Percentiles rank a stretch among this genome's conserved stretches.
Evolutionary conservation across 352 stramenopile species (phyloP).

Genomic region (Phytopythium cucurbitacearum): DNA sequence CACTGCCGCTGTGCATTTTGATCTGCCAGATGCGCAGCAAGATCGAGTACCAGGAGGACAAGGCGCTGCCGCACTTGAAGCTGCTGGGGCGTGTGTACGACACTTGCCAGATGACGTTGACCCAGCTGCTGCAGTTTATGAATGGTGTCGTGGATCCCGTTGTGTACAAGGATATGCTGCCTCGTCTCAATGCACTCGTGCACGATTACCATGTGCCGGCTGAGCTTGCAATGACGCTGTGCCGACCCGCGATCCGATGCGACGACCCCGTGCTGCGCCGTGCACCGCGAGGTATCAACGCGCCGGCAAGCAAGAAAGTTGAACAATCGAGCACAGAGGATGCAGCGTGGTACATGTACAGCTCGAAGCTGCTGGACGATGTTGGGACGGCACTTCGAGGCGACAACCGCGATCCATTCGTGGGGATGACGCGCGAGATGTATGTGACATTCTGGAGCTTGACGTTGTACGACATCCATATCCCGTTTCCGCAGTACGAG

Average conservation of each 20-base stretch:
- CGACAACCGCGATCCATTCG: conserved; percentile 33
- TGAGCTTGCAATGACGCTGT: conserved; percentile 76
- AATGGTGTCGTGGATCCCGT: conserved; percentile 64
- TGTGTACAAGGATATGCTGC: conserved; percentile 72
- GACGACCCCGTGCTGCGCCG: conserved; percentile 64
- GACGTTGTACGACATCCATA: conserved; percentile 84
- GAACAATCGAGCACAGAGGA: conserved; percentile 3
- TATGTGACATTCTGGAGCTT: conserved; percentile 86
- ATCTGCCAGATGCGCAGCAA: conserved; percentile 85
- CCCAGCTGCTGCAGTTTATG: conserved; percentile 84
- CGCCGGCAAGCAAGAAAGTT: conserved; percentile 16
- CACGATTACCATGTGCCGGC: conserved; percentile 69
- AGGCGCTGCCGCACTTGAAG: conserved; percentile 58
- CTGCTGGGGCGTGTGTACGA: conserved; percentile 76
- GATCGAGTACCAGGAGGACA: conserved; percentile 77
- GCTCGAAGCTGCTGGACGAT: conserved; percentile 50
- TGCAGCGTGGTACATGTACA: conserved; percentile 68
- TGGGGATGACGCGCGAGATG: conserved; percentile 67
- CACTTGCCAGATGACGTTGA: conserved; percentile 82
- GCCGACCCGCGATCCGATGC: conserved; percentile 70
- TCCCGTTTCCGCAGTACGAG: conserved; percentile 84
- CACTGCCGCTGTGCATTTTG: conserved; percentile 66
- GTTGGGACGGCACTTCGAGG: conserved; percentile 34
- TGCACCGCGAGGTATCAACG: conserved; percentile 61
- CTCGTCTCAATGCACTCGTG: conserved; percentile 54